A percentile compares a stretch with the other conserved stretches of the same genome.
These are phyloP conservation scores for Penicillium odoratum DNA, from an alignment of 495 filamentous ascomycete species.

Conservation along the genomic window DNA sequence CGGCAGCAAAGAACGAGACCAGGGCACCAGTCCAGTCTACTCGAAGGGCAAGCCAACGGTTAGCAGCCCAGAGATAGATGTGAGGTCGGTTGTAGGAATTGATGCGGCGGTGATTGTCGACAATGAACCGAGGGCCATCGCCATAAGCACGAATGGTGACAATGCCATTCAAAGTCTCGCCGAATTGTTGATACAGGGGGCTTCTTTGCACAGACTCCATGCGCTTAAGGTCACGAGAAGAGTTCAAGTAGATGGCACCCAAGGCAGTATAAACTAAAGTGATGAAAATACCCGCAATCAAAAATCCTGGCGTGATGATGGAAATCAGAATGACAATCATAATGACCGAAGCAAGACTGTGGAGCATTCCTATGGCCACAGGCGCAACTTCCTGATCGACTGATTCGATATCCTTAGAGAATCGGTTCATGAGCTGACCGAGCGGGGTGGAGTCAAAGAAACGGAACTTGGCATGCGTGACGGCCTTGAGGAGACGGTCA, in stretches of 20 bases:
- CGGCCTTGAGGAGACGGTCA: constrained; percentile 68
- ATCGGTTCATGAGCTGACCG: constrained; percentile 97
- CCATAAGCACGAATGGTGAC: constrained; percentile 98
- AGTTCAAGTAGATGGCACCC: constrained; percentile 84
- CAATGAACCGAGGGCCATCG: constrained; percentile 88
- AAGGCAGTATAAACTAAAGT: constrained; percentile 77
- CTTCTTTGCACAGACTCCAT: constrained; percentile 93
- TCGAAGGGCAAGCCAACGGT: constrained; percentile 93
- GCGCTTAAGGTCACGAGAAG: constrained; percentile 90
- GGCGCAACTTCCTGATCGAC: constrained; percentile 96
- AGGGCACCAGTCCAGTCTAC: constrained; percentile 89
- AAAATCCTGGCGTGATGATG: constrained; percentile 86
- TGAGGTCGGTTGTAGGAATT: constrained; percentile 92
- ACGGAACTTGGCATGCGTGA: constrained; percentile 88
- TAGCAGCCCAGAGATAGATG: constrained; percentile 96
- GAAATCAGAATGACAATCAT: constrained; percentile 93
- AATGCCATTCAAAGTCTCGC: constrained; percentile 91
- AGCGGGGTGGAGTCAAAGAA: constrained; percentile 98
- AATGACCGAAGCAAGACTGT: constrained; percentile 70
- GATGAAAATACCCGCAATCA: constrained; percentile 86
- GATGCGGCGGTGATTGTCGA: constrained; percentile 87
- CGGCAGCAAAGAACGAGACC: constrained; percentile 91
- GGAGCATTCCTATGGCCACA: constrained; percentile 74
- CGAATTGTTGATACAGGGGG: constrained; percentile 97
- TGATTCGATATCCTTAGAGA: constrained; percentile 95